phyloP scores from a whole-genome alignment of 345 rosid genomes.

The Arabidopsis thaliana region DNA sequence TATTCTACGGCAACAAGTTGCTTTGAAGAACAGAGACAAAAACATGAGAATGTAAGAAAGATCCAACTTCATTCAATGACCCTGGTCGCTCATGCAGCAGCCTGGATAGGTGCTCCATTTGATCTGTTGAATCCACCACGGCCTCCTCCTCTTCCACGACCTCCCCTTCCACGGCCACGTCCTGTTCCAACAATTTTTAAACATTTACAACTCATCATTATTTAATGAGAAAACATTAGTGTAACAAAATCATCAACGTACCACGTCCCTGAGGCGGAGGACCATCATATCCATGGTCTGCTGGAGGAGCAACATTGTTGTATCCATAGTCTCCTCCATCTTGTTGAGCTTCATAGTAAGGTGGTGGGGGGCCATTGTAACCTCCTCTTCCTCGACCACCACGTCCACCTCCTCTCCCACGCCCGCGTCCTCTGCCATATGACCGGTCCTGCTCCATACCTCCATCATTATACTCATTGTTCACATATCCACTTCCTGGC shows the following conservation, averaged over 20 bases:
- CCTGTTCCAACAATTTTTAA: slow-evolving; percentile 47
- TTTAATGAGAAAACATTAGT: background rate
- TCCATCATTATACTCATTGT: slow-evolving; percentile 54
- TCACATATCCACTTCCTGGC: slow-evolving; percentile 68
- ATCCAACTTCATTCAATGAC: slow-evolving; percentile 12
- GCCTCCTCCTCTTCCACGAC: slow-evolving; percentile 66
- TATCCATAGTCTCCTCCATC: slow-evolving; percentile 61
- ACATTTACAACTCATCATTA: slow-evolving; percentile 2
- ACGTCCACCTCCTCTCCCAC: slow-evolving; percentile 82
- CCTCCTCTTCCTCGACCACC: slow-evolving; percentile 87
- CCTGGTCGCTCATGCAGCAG: slow-evolving; percentile 29
- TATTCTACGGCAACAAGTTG: slow-evolving; percentile 56
- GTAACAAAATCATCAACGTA: slow-evolving; percentile 6
- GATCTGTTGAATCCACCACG: slow-evolving; percentile 49
- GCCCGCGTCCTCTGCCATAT: slow-evolving; percentile 70
- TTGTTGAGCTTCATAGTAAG: slow-evolving; percentile 50
- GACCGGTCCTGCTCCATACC: slow-evolving; percentile 69
- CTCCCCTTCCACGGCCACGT: slow-evolving; percentile 71
- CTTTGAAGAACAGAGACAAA: slow-evolving; percentile 35
- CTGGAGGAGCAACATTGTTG: slow-evolving; percentile 19
- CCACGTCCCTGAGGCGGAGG: slow-evolving; percentile 56
- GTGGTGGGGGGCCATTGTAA: slow-evolving; percentile 53
- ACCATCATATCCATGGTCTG: slow-evolving; percentile 31
- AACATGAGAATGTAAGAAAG: background rate
- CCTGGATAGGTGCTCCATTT: slow-evolving; percentile 44